Evolutionary conservation across 208 protist genomes (phyloP), one percentile per base, ranked within the genome.

Genomic region (Leishmania arabica): DNA sequence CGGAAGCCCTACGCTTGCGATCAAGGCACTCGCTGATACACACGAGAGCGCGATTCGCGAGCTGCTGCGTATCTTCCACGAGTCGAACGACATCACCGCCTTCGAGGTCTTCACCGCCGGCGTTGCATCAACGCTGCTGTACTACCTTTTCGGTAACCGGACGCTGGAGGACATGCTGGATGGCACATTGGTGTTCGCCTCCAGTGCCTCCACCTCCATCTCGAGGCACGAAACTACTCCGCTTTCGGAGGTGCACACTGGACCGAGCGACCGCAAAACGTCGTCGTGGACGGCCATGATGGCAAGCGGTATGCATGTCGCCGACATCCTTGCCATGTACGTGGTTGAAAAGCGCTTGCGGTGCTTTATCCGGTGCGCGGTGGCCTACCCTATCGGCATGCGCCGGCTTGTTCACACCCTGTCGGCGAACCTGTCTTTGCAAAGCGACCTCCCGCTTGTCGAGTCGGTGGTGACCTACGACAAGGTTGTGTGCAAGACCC

Each of bases 381-480:
- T 78, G 3, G 42, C 71, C 27, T 82, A 81, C 60, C 90, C 92
- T 27, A 68, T 79, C 31, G 89, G 86, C 21, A 84, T 95, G 69
- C 81, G 82, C 24, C 79, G 84, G 71, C 84, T 96, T 19, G 84
- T 96, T 6, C 45, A 71, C 45, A 82, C 86, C 56, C 84, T 96
- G 40, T 81, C 89, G 17, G 75, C 86, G 1, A 89, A 88, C 54
- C 86, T 98, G 7, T 71, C 88, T 13, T 79, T 93, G 49, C 79
- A 91, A 54, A 86, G 68, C 45, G 73, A 88, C 54, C 89, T 96
- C 37, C 90, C 93, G 0, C 76, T 96, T 45, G 93, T 98, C 15
- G 92, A 98, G 86, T 96, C 92, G 2, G 62, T 96, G 47, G 85
- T 95, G 31, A 88, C 87, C 1, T 76, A 81, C 31, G 84, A 85